Conservation (phyloP, 148 eudicot genomes). For the Agrostemma githago region DNA sequence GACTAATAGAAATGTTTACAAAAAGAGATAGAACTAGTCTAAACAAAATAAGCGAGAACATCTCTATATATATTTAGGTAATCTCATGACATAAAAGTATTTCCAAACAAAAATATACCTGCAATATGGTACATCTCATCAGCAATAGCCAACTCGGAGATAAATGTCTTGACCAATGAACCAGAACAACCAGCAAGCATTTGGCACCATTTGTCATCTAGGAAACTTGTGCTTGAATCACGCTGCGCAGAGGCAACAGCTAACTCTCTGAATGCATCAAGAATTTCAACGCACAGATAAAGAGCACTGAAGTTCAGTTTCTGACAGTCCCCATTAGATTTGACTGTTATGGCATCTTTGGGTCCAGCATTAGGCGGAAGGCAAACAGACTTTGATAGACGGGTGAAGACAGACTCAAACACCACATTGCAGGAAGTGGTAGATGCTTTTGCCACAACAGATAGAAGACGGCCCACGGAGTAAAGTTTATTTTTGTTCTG, state of each 20-base stretch:
- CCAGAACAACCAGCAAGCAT: constrained; percentile 43
- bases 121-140: constrained; percentile 31
- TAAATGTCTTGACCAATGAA: constrained; percentile 40
- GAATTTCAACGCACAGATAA: constrained; percentile 63
- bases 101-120: constrained; percentile 42
- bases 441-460: constrained; percentile 54
- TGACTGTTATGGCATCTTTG: constrained; percentile 21
- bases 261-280: constrained; percentile 66
- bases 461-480: constrained; percentile 55
- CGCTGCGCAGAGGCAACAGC: constrained; percentile 36
- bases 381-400: constrained; percentile 44
- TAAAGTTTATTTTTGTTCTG: constrained; percentile 50
- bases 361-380: constrained; percentile 28
- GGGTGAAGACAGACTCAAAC: constrained; percentile 54
- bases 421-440: constrained; percentile 53
- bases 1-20: neutral
- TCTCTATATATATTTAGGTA: neutral
- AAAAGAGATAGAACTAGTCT: neutral
- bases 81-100: constrained; percentile 4
- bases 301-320: constrained; percentile 48
- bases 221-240: constrained; percentile 25
- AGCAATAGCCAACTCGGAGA: constrained; percentile 33
- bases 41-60: too few species aligned
- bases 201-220: constrained; percentile 51
- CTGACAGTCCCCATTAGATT: constrained; percentile 27